These are phyloP conservation scores for Medicago lupulina DNA, from an alignment of 306 rosid genomes.

Conservation along the genomic window DNA sequence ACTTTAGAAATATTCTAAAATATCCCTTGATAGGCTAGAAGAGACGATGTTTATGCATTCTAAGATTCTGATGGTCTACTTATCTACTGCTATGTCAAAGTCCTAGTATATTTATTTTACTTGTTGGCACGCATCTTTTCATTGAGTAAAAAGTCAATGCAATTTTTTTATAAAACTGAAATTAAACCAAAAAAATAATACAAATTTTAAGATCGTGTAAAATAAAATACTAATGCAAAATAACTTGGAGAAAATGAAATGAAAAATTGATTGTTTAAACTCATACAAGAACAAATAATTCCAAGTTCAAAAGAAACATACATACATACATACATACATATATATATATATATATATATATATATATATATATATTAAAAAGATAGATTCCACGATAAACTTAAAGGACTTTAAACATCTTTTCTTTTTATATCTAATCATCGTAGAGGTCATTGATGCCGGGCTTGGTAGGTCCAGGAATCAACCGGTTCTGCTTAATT, in stretches of 20 bases:
- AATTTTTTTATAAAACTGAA: neutral
- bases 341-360: too few relatives aligned
- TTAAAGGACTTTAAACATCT: neutral
- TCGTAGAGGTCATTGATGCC: slow-evolving; percentile 53
- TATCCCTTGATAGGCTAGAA: too few relatives aligned
- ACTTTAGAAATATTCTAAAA: too few relatives aligned
- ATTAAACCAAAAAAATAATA: too few relatives aligned
- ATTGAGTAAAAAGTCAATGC: too few relatives aligned
- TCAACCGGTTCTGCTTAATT: slow-evolving; percentile 51
- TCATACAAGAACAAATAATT: neutral
- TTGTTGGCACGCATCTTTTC: too few relatives aligned
- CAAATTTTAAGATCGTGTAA: too few relatives aligned
- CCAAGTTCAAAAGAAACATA: neutral
- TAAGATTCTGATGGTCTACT: too few relatives aligned
- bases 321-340: neutral
- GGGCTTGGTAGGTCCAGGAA: slow-evolving; percentile 63
- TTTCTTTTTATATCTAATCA: too few relatives aligned
- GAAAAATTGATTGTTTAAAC: neutral
- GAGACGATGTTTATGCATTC: too few relatives aligned
- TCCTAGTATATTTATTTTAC: too few relatives aligned
- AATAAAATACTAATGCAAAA: neutral
- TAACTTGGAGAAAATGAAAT: neutral
- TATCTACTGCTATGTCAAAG: too few relatives aligned
- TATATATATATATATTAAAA: neutral
- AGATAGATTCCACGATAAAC: neutral